Evolutionary conservation across 441 rosid genomes (phyloP), one percentile per base, ranked within the genome.

Genomic region (Populus hybrid): DNA sequence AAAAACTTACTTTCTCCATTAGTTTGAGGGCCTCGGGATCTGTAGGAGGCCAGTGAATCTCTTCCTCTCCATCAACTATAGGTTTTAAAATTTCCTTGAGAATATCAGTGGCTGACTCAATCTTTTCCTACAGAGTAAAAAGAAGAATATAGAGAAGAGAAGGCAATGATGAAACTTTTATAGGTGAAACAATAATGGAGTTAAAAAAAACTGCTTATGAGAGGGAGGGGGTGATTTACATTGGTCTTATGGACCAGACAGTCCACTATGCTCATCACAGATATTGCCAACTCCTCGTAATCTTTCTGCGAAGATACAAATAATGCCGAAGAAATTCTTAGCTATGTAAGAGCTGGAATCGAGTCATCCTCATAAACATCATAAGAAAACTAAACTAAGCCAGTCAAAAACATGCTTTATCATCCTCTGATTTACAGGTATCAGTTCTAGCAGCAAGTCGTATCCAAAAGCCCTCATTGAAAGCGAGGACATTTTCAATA

Each of bases 251-350:
- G 93, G 75, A 95, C 98, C 67, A 93, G 72, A 70, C 85, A 69
- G 82, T 95, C 98, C 75, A 95, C 98, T 79, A 93, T 89, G 88
- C 73, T 90, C 99, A 95, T 95, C 72, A 93, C 89, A 16, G 93
- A 84, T 57, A 79, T 69, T 69, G 99, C 98, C 84, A 95, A 80
- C 85, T 95, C 95, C 85, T 95, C 97, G 20, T 93, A 95, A 82
- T 95, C 98, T 87, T 30, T 93, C 99, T 95, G 94, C 88, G 82
- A 75, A 70, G 76, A 70, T 6, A 42, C 72, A 82, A 79, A 70
- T 0, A 69, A 68, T 69, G 71, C 70, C 77, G 75, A 82, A 81
- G 12, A 24, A 35, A 30, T 30, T 30, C 32, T 30, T 30, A 30
- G 32, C 32, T 71, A 32, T 18, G 69, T 23, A 84, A 28, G 61